phyloP scores from a whole-genome alignment of 345 rosid species.

The Odontarrhena argentea region DNA sequence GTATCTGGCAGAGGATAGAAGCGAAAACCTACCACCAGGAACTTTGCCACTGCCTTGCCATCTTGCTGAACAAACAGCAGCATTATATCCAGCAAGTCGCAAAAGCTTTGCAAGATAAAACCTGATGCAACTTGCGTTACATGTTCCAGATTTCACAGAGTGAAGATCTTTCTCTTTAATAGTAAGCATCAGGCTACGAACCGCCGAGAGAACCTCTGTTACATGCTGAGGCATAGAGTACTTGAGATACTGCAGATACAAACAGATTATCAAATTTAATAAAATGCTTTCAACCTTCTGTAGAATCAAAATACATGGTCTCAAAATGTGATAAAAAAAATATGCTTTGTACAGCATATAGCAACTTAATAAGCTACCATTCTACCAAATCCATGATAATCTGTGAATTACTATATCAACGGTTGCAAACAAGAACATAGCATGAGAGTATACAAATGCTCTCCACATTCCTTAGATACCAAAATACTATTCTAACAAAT shows the following conservation, averaged over 20 bases:
- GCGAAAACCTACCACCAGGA: constrained; percentile 73
- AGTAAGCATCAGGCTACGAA: constrained; percentile 63
- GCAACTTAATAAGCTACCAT: no score
- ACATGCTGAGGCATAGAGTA: constrained; percentile 58
- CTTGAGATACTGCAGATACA: constrained; percentile 57
- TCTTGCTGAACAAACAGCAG: constrained; percentile 78
- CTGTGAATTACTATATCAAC: no score
- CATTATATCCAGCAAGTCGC: constrained; percentile 77
- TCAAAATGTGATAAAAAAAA: no score
- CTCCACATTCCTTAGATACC: constrained; percentile 6
- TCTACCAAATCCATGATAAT: no score
- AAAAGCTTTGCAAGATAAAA: constrained; percentile 71
- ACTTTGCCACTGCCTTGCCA: constrained; percentile 87
- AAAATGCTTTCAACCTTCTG: not conserved
- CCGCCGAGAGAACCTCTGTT: constrained; percentile 59
- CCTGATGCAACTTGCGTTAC: constrained; percentile 82
- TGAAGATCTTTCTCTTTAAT: constrained; percentile 63
- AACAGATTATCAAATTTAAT: not conserved
- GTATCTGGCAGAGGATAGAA: not conserved
- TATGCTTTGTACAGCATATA: no score
- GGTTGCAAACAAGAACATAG: no score
- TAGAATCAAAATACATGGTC: not conserved
- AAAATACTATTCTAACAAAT: constrained; percentile 6
- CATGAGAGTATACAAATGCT: not conserved
- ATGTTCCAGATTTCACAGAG: constrained; percentile 58